A percentile compares a stretch with the other conserved stretches of the same genome.
phyloP scores from a whole-genome alignment of 345 rosid species.

The Pistacia atlantica region DNA sequence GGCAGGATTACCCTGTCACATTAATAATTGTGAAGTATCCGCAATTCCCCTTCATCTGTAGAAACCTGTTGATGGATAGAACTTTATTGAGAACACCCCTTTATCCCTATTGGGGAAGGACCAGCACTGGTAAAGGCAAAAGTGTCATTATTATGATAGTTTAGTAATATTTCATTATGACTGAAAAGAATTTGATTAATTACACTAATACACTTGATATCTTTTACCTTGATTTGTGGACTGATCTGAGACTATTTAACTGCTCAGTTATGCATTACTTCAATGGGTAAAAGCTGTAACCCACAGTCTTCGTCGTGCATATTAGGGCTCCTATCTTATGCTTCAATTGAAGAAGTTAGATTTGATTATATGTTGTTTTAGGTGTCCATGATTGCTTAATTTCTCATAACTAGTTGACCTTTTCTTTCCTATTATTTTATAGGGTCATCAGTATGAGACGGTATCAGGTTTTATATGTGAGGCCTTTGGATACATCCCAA shows the following conservation, averaged over 20 bases:
- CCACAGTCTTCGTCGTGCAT: not conserved
- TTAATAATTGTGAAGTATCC: not conserved
- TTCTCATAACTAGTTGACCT: not conserved
- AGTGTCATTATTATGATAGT: not conserved
- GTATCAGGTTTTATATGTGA: constrained; percentile 97
- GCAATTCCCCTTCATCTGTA: not conserved
- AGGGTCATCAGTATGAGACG: constrained; percentile 98
- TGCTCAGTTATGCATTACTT: not conserved
- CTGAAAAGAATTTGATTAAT: not conserved
- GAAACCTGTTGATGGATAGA: not conserved
- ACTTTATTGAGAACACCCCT: not conserved
- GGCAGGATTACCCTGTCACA: not conserved
- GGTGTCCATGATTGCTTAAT: constrained; percentile 1
- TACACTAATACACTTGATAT: too few relatives aligned
- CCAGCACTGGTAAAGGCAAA: not conserved
- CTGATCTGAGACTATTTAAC: not conserved
- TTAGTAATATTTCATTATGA: not conserved
- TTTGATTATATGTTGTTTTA: not conserved
- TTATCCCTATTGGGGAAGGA: not conserved
- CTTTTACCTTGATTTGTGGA: not conserved
- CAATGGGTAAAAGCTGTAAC: not conserved
- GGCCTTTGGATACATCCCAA: constrained; percentile 96
- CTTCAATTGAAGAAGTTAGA: not conserved
- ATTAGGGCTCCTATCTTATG: not conserved
- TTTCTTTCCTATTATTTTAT: constrained; percentile 15